Conservation (phyloP, 495 filamentous ascomycete species). For the Tricharina praecox region DNA sequence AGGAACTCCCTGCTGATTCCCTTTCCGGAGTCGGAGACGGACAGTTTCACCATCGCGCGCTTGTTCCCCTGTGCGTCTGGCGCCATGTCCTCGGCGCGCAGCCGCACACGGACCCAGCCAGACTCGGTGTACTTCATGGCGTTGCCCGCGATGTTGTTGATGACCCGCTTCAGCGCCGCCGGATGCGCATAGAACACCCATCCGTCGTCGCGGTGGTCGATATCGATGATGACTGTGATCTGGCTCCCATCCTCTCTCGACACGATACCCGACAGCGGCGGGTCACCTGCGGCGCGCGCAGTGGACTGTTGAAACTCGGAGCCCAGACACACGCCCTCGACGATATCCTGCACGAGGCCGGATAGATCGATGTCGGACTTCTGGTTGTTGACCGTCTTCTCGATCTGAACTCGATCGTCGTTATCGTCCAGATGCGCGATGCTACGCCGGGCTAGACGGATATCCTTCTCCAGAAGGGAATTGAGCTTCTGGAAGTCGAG, state of each 20-base stretch:
- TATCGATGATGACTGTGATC: slow-evolving; percentile 47
- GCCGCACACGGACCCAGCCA: slow-evolving; percentile 46
- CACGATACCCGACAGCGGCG: slow-evolving; percentile 3
- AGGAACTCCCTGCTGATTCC: slow-evolving; percentile 56
- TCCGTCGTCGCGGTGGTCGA: slow-evolving; percentile 35
- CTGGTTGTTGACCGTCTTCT: slow-evolving; percentile 9
- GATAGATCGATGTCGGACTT: slow-evolving; percentile 31
- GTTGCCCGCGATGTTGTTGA: slow-evolving; percentile 75
- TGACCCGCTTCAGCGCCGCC: slow-evolving; percentile 52
- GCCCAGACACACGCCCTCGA: slow-evolving; percentile 43
- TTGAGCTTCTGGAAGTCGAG: slow-evolving; percentile 59
- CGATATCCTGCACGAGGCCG: slow-evolving; percentile 40
- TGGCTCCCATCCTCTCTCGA: slow-evolving; percentile 25
- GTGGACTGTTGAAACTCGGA: slow-evolving; percentile 25
- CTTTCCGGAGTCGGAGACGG: slow-evolving; percentile 46
- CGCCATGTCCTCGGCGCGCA: slow-evolving; percentile 33
- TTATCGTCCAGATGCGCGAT: background rate
- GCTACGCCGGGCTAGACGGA: background rate
- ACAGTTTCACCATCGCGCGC: slow-evolving; percentile 32
- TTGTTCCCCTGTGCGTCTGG: slow-evolving; percentile 17
- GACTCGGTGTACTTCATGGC: slow-evolving; percentile 59
- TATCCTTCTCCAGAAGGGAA: slow-evolving; percentile 1
- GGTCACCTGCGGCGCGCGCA: slow-evolving; percentile 14
- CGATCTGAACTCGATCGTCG: background rate
- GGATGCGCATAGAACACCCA: slow-evolving; percentile 53